Conservation (phyloP, 192 early-diverging fungal genomes). For the Anaeromyces robustus region DNA sequence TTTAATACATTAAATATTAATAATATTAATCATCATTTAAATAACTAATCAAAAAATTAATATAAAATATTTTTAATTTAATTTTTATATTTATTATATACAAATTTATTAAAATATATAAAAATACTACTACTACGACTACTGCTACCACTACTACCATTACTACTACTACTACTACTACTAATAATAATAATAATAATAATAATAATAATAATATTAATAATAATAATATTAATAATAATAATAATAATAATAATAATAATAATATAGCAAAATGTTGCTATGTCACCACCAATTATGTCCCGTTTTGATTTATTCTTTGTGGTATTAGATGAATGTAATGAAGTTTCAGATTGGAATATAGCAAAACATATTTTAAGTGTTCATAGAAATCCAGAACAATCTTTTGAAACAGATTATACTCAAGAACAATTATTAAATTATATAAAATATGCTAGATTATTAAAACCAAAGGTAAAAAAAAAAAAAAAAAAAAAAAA, state of each 20-base stretch:
- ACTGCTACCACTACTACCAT: no score
- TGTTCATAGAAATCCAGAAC: slow-evolving; percentile 56
- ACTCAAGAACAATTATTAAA: slow-evolving; percentile 55
- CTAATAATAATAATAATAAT: not conserved
- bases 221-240: not conserved
- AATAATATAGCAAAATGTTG: slow-evolving; percentile 69
- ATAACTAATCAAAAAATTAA: no score
- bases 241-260: not conserved
- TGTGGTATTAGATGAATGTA: slow-evolving; percentile 86
- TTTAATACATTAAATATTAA: not conserved
- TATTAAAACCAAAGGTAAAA: slow-evolving; percentile 61
- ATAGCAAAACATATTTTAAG: slow-evolving; percentile 84
- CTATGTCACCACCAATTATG: slow-evolving; percentile 94
- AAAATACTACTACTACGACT: no score
- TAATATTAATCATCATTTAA: not conserved
- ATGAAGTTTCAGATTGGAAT: slow-evolving; percentile 71
- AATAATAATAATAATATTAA: slow-evolving; percentile 1
- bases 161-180: not conserved
- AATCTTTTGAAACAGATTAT: slow-evolving; percentile 57
- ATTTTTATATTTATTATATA: no score
- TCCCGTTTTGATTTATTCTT: slow-evolving; percentile 98
- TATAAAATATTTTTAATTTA: no score
- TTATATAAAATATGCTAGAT: slow-evolving; percentile 80
- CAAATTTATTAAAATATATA: no score
- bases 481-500: not conserved